These are phyloP conservation scores for Jaminaea rosea DNA, from an alignment of 1,284 basidiomycete genomes.

Conservation along the genomic window DNA sequence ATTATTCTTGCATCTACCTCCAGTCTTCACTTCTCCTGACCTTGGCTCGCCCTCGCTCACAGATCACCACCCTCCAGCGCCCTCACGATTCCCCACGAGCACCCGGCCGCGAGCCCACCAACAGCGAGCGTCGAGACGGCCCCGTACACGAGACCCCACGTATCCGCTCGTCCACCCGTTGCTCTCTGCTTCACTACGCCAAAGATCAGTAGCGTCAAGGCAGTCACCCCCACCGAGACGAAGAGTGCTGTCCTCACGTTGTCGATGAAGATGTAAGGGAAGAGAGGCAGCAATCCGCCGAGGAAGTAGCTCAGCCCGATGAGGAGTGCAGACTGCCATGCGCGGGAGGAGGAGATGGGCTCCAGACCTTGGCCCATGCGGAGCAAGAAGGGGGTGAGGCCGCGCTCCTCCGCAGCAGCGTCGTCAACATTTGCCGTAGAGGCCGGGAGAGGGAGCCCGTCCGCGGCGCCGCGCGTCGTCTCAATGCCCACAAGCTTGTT, in stretches of 20 bases:
- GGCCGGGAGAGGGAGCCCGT: background rate
- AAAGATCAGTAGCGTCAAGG: conserved; percentile 31
- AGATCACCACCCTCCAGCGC: conserved; percentile 56
- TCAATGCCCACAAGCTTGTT: conserved; percentile 6
- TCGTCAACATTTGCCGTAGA: conserved; percentile 4
- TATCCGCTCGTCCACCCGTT: conserved; percentile 26
- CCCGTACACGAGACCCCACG: conserved; percentile 59
- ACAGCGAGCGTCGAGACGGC: conserved; percentile 79
- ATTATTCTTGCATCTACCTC: too few relatives aligned
- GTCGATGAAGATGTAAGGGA: conserved; percentile 36
- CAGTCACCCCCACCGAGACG: conserved; percentile 31
- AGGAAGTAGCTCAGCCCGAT: conserved; percentile 36
- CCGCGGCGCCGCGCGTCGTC: background rate
- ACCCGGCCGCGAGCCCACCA: conserved; percentile 77
- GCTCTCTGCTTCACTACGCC: conserved; percentile 34
- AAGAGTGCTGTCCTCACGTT: conserved; percentile 20
- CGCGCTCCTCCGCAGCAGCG: conserved; percentile 13
- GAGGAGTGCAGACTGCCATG: conserved; percentile 27
- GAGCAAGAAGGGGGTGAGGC: conserved; percentile 38
- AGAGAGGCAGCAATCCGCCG: conserved; percentile 33
- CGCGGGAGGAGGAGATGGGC: conserved; percentile 30
- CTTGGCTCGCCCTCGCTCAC: too few relatives aligned
- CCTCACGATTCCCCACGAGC: conserved; percentile 76
- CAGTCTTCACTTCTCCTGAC: too few relatives aligned
- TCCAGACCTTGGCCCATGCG: conserved; percentile 32